Evolutionary conservation across 176 grass and related monocot genomes (phyloP).

Genomic region (Themeda triandra): DNA sequence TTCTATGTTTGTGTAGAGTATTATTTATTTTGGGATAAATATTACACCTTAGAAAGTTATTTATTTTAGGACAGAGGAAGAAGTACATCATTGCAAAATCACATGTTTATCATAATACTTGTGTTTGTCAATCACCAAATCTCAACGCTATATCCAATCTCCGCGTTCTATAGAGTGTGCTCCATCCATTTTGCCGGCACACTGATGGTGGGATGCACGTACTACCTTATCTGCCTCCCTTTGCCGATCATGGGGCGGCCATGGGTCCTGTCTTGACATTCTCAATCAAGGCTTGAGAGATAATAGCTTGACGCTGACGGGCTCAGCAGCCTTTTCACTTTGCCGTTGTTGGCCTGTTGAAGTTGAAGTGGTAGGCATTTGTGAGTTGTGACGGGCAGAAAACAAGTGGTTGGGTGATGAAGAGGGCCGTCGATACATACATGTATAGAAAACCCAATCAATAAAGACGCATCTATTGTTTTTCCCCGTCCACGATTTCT

Average conservation of each 20-base stretch:
- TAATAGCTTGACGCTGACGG: background rate
- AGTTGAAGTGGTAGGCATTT: slow-evolving; percentile 16
- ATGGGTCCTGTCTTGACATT: slow-evolving; percentile 1
- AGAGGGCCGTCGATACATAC: background rate
- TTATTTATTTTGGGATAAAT: no score
- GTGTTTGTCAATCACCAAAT: background rate
- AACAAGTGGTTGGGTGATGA: background rate
- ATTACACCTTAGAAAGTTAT: no score
- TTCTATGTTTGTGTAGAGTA: no score
- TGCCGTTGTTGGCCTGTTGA: background rate
- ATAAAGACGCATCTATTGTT: background rate
- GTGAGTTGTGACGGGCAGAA: background rate
- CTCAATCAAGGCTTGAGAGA: background rate
- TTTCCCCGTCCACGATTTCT: background rate
- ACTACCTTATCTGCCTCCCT: background rate
- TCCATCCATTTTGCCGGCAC: background rate
- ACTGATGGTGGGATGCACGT: background rate
- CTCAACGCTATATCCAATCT: background rate
- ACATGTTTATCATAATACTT: background rate
- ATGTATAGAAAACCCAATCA: background rate
- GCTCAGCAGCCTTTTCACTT: background rate
- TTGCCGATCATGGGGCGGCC: slow-evolving; percentile 41
- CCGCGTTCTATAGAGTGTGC: background rate
- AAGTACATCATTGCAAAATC: no score
- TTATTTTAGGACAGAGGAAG: no score